Evolutionary conservation across 129 eudicot genomes (phyloP), one percentile per base, ranked within the genome.

Genomic region (Apium graveolens): DNA sequence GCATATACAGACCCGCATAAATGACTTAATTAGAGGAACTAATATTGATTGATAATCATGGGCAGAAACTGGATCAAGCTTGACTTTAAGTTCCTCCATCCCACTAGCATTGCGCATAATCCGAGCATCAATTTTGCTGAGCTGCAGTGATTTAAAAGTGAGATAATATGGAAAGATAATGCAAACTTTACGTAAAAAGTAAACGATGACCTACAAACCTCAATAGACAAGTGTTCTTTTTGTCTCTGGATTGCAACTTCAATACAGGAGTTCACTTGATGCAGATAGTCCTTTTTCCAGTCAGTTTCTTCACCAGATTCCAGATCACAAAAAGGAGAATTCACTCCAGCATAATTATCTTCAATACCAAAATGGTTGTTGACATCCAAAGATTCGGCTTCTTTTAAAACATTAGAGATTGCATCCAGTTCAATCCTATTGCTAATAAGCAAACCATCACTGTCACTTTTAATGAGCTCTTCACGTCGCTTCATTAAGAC

Each of bases 81-180:
- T 88, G 65, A 82, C 81, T 80, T 95, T 96, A 85, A 95, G 83
- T 81, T 95, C 97, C 86, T 92, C 91, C 92, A 95, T 90, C 79
- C 84, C 89, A 76, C 76, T 70, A 78, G 89, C 75, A 86, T 70
- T 82, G 31, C 89, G 89, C 94, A 95, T 78, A 72, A 95, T 87
- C 76, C 88, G 81, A 17, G 91, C 99, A 83, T 95, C 99, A 37
- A 95, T 82, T 92, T 92, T 95, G 92, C 99, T 90, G 63, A 95
- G 89, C 99, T 95, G 97, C 81, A 90, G 53, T 80, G 32, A 74
- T 74, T 78, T 48, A 84, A 80, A 63, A 70, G 87, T 86, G 76
- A 90, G 86, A 83, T 78, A 73, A 69, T 80, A 74, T 57, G 34
- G 80, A 74, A 74, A 73, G 42, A 72, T 55, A 43, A 78, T 13